phyloP scores from a whole-genome alignment of 2,329 filamentous ascomycete genomes.

The Ascochyta rabiei region DNA sequence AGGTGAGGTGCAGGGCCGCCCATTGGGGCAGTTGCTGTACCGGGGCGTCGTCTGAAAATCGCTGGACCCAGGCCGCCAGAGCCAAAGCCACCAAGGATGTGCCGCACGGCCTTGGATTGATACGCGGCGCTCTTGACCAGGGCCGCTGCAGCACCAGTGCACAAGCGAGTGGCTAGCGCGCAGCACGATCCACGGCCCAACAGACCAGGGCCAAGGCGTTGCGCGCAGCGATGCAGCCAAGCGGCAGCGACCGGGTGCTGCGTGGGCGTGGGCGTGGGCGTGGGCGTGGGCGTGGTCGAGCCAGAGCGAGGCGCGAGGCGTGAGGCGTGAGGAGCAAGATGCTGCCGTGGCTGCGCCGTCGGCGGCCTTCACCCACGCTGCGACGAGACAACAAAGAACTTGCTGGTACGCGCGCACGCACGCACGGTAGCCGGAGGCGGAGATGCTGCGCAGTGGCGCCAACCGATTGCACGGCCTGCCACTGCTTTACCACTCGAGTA shows the following conservation, averaged over 20 bases:
- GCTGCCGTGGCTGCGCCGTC: slow-evolving; percentile 7
- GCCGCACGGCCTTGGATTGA: slow-evolving; percentile 20
- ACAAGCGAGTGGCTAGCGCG: slow-evolving; percentile 35
- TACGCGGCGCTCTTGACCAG: background rate
- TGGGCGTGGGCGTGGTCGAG: too few species aligned
- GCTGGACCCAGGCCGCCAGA: slow-evolving; percentile 29
- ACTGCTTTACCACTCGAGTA: slow-evolving; percentile 26
- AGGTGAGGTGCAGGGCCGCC: slow-evolving; percentile 37
- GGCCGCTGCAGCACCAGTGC: slow-evolving; percentile 33
- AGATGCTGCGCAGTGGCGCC: slow-evolving; percentile 9
- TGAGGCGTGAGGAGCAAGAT: background rate
- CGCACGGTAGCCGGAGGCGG: slow-evolving; percentile 14
- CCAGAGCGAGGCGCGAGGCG: too few species aligned
- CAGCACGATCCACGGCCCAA: slow-evolving; percentile 39
- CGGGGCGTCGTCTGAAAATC: slow-evolving; percentile 37
- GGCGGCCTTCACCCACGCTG: slow-evolving; percentile 2
- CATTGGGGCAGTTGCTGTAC: slow-evolving; percentile 38
- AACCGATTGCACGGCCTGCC: slow-evolving; percentile 15
- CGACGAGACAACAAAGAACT: slow-evolving; percentile 19
- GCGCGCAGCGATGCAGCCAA: slow-evolving; percentile 33
- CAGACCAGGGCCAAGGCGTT: slow-evolving; percentile 40
- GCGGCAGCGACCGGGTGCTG: slow-evolving; percentile 33
- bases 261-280: too few species aligned
- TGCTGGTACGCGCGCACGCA: slow-evolving; percentile 12
- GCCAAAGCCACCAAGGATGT: slow-evolving; percentile 22